Percentiles rank a stretch among this genome's conserved stretches.
phyloP scores from a whole-genome alignment of 345 rosid species.

The Rhodamnia rubescens region DNA sequence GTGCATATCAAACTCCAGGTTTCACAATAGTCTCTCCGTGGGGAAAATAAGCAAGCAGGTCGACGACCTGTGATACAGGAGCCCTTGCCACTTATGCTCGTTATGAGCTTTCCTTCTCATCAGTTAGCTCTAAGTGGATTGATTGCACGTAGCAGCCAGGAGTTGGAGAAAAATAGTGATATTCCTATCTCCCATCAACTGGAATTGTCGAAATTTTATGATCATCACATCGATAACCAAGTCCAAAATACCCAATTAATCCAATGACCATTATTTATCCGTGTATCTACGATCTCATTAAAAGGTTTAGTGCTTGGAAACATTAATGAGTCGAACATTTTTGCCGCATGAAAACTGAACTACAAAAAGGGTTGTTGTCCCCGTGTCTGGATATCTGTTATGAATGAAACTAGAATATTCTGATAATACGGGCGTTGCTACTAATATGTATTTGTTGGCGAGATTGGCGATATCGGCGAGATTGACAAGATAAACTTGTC shows the following conservation, averaged over 20 bases:
- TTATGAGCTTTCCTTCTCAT: neutral
- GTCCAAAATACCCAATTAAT: neutral
- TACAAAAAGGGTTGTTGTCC: neutral
- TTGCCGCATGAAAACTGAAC: neutral
- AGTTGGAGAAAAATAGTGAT: neutral
- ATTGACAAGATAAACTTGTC: too few relatives aligned
- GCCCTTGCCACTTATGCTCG: neutral
- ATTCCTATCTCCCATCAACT: neutral
- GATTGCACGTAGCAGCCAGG: neutral
- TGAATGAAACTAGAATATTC: neutral
- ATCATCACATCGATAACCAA: neutral
- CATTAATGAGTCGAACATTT: neutral
- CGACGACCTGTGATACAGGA: neutral
- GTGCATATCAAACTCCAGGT: neutral
- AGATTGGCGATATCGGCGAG: too few relatives aligned
- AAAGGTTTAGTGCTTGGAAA: neutral
- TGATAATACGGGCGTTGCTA: neutral
- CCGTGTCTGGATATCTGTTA: neutral
- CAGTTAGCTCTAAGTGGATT: neutral
- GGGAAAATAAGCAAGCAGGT: neutral
- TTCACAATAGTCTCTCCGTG: neutral
- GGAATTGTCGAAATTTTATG: neutral
- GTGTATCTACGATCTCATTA: neutral
- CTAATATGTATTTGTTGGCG: neutral
- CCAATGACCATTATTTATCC: neutral